Percentiles rank a stretch among this genome's conserved stretches.
These are phyloP conservation scores for Penicillium corylophilum DNA, from an alignment of 2,329 filamentous ascomycete genomes.

Conservation along the genomic window DNA sequence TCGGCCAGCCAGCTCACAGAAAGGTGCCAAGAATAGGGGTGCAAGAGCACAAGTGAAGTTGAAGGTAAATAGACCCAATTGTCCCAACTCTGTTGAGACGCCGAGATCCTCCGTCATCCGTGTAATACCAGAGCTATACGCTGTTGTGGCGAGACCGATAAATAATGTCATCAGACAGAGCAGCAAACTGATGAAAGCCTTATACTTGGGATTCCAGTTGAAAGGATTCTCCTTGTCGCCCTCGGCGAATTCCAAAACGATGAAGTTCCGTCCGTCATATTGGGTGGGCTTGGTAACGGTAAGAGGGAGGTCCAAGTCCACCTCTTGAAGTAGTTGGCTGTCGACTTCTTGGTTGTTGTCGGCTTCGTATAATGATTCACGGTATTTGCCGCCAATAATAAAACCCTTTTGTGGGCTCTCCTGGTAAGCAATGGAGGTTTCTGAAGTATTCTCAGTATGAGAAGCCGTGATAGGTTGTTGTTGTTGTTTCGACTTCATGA, in stretches of 20 bases:
- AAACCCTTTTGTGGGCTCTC: constrained; percentile 15
- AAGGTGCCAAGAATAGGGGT: constrained; percentile 50
- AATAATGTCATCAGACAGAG: constrained; percentile 56
- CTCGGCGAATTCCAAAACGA: constrained; percentile 48
- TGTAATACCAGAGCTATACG: constrained; percentile 52
- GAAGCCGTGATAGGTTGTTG: constrained; percentile 24
- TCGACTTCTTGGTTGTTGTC: constrained; percentile 19
- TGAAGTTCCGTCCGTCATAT: constrained; percentile 46
- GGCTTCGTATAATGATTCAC: constrained; percentile 20
- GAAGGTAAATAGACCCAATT: constrained; percentile 53
- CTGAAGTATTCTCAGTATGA: constrained; percentile 24
- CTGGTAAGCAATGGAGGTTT: constrained; percentile 6
- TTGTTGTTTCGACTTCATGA: constrained; percentile 25
- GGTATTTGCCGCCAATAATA: constrained; percentile 31
- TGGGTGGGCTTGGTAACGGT: constrained; percentile 46
- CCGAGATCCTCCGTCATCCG: constrained; percentile 49
- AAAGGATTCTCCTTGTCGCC: constrained; percentile 53
- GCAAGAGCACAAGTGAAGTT: constrained; percentile 51
- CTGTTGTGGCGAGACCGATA: constrained; percentile 55
- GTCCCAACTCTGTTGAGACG: constrained; percentile 44
- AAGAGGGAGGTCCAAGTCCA: constrained; percentile 52
- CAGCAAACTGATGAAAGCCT: constrained; percentile 48
- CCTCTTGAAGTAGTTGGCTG: constrained; percentile 29
- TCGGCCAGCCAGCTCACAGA: constrained; percentile 52
- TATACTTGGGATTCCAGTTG: constrained; percentile 50